A percentile compares a stretch with the other conserved stretches of the same genome.
These are phyloP conservation scores for Populus euphratica DNA, from an alignment of 345 rosid genomes.

Conservation along the genomic window DNA sequence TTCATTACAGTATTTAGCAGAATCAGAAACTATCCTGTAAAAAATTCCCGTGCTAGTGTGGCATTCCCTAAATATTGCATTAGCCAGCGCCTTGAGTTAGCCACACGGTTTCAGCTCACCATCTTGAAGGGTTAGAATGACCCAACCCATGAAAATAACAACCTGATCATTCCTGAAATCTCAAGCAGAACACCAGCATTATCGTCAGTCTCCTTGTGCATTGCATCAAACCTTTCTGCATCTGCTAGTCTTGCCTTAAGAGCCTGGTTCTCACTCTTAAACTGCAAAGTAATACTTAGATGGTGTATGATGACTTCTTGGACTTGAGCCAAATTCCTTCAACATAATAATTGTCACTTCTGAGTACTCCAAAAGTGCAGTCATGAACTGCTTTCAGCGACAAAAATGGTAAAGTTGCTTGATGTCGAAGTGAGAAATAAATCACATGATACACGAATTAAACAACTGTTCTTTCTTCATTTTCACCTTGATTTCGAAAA, in stretches of 20 bases:
- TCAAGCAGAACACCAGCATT: slow-evolving; percentile 13
- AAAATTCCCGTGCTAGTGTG: background rate
- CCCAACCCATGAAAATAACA: slow-evolving; percentile 19
- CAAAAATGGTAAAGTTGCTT: background rate
- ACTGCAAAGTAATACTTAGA: slow-evolving; percentile 27
- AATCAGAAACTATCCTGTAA: background rate
- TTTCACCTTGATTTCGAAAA: background rate
- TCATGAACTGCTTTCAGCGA: background rate
- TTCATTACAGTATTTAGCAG: background rate
- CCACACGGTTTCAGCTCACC: slow-evolving; percentile 6
- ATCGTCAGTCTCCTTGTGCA: slow-evolving; percentile 8
- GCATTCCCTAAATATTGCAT: background rate
- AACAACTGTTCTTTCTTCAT: background rate
- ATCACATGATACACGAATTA: background rate
- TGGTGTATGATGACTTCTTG: background rate
- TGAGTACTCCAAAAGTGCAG: background rate
- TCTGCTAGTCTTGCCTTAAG: slow-evolving; percentile 37
- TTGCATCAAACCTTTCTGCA: slow-evolving; percentile 18
- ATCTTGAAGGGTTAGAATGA: slow-evolving; percentile 2
- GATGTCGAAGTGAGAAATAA: background rate
- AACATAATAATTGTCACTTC: background rate
- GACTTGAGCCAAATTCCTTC: background rate
- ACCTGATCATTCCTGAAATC: slow-evolving; percentile 14
- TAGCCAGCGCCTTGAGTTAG: background rate
- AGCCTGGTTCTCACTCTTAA: slow-evolving; percentile 41